Conservation (phyloP, 176 grass and related monocot genomes). For the Neostapfia colusana region DNA sequence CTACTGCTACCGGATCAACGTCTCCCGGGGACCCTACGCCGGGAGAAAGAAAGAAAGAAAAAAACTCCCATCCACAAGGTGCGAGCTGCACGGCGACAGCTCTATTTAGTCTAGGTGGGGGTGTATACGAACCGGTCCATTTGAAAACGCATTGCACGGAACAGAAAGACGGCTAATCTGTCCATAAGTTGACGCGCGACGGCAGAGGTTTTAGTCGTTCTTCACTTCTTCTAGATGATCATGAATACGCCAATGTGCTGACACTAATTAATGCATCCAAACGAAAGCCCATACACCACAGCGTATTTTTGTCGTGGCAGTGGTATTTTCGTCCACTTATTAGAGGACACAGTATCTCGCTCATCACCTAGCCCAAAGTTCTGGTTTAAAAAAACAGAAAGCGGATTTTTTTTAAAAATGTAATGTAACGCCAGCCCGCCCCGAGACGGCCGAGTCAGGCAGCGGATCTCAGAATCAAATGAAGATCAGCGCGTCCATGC, state of each 20-base stretch:
- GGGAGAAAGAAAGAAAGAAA: too few species aligned
- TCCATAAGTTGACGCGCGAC: background rate
- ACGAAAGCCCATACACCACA: too few species aligned
- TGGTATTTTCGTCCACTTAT: background rate
- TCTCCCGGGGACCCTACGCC: background rate
- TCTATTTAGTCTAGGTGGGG: background rate
- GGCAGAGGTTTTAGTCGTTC: background rate
- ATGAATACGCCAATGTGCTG: background rate
- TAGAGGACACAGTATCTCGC: background rate
- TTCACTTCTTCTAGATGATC: background rate
- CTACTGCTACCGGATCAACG: constrained; percentile 5
- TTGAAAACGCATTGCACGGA: background rate
- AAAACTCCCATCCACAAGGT: constrained; percentile 13
- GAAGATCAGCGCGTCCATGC: constrained; percentile 33
- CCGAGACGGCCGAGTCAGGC: constrained; percentile 37
- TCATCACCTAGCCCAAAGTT: background rate
- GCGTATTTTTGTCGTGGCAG: background rate
- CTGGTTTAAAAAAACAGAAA: background rate
- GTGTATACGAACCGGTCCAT: background rate
- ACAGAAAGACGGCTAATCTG: background rate
- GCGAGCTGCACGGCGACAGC: background rate
- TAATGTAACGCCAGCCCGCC: background rate
- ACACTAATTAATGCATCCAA: background rate
- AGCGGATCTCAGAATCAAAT: background rate
- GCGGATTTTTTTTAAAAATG: too few species aligned